A percentile compares a stretch with the other conserved stretches of the same genome.
These are phyloP conservation scores for Curvularia sp. DNA, from an alignment of 2,329 filamentous ascomycete genomes.

Conservation along the genomic window DNA sequence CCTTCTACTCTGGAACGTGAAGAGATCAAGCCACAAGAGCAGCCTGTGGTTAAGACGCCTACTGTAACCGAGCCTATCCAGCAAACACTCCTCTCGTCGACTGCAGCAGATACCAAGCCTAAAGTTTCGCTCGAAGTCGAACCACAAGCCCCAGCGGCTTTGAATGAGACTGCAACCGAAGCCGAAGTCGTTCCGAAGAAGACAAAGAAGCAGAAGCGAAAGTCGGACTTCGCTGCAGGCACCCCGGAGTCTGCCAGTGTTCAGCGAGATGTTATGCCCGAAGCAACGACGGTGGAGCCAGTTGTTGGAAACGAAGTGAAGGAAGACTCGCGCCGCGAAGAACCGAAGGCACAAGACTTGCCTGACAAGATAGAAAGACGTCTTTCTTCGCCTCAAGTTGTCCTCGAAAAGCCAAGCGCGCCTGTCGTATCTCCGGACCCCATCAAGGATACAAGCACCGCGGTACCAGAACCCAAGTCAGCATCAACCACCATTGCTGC, in stretches of 20 bases:
- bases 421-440: not conserved
- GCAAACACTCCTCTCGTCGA: not conserved
- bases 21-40: constrained; percentile 40
- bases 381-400: not conserved
- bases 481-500: constrained; percentile 2
- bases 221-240: constrained; percentile 15
- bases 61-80: not conserved
- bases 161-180: constrained; percentile 11
- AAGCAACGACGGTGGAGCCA: constrained; percentile 5
- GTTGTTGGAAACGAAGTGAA: not conserved
- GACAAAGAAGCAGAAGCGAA: constrained; percentile 30
- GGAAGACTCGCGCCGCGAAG: not conserved
- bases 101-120: not conserved
- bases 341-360: not conserved
- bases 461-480: constrained; percentile 5
- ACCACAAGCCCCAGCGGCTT: not conserved
- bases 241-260: constrained; percentile 7
- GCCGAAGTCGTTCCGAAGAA: constrained; percentile 15
- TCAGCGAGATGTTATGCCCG: not conserved
- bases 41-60: not conserved
- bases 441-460: constrained; percentile 12
- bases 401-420: not conserved
- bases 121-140: not conserved
- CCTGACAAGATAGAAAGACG: constrained; percentile 9
- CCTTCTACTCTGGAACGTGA: constrained; percentile 28